Conservation (phyloP, 106 monocot genomes). For the Acanthochlamys bracteata region DNA sequence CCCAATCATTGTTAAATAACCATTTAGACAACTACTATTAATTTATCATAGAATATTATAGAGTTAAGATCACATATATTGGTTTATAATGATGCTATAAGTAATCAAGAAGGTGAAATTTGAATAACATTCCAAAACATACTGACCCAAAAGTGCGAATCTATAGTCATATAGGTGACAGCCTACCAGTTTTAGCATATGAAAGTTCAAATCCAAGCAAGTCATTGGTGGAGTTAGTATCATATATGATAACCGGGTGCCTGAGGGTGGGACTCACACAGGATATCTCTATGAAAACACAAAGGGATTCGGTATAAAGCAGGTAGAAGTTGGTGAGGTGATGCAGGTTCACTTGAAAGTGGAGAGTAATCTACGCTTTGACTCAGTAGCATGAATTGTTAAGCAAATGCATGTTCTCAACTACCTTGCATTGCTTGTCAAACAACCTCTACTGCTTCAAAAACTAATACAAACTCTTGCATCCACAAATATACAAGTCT, state of each 20-base stretch:
- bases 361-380: neutral
- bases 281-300: neutral
- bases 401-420: neutral
- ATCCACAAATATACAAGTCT: too few species aligned
- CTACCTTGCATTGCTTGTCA: neutral
- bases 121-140: neutral
- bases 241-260: neutral
- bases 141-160: neutral
- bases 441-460: neutral
- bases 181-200: neutral
- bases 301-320: neutral
- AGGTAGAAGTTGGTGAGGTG: constrained; percentile 7
- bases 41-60: neutral
- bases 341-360: constrained; percentile 6
- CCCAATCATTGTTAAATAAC: neutral
- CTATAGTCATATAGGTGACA: neutral
- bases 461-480: too few species aligned
- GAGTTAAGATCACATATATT: neutral
- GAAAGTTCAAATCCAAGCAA: neutral
- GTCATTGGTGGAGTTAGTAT: neutral
- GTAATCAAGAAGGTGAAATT: neutral
- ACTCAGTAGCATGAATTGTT: neutral
- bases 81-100: neutral
- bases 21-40: neutral
- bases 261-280: neutral